Percentiles rank a stretch among this genome's conserved stretches.
Evolutionary conservation across 179 eudicot genomes (phyloP).

Genomic region (Actinidia polygama): DNA sequence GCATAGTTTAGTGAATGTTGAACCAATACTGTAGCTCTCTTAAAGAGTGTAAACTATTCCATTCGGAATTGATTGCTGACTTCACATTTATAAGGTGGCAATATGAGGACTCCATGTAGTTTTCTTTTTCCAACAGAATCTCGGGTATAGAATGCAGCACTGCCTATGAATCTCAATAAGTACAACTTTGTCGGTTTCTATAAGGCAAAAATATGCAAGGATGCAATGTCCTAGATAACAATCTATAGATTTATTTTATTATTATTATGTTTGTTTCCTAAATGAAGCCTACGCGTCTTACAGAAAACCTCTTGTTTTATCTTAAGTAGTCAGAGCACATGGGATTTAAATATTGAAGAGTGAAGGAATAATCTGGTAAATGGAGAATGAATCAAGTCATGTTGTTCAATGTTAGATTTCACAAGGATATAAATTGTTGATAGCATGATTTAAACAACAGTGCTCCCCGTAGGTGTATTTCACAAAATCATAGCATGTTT

Average conservation of each 20-base stretch:
- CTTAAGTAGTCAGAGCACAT: neutral
- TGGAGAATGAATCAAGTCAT: neutral
- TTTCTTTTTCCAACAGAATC: neutral
- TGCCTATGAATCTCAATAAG: neutral
- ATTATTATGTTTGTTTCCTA: neutral
- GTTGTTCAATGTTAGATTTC: neutral
- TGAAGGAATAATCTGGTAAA: neutral
- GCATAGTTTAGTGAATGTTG: no score
- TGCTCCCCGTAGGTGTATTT: no score
- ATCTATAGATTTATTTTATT: neutral
- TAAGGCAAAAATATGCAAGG: neutral
- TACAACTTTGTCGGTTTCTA: neutral
- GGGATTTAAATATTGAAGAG: no score
- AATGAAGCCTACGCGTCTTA: neutral
- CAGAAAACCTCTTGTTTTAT: neutral
- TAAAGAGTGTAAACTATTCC: no score
- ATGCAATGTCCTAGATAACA: neutral
- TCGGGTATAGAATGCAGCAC: neutral
- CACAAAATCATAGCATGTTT: neutral
- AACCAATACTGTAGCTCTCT: no score
- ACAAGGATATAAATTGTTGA: neutral
- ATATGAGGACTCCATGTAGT: neutral
- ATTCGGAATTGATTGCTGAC: no score
- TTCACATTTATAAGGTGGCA: slow-evolving; percentile 9
- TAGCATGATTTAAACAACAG: neutral